Base-by-base conservation (phyloP, 1,284 basidiomycete genomes). In the Sanghuangporus baumii region DNA sequence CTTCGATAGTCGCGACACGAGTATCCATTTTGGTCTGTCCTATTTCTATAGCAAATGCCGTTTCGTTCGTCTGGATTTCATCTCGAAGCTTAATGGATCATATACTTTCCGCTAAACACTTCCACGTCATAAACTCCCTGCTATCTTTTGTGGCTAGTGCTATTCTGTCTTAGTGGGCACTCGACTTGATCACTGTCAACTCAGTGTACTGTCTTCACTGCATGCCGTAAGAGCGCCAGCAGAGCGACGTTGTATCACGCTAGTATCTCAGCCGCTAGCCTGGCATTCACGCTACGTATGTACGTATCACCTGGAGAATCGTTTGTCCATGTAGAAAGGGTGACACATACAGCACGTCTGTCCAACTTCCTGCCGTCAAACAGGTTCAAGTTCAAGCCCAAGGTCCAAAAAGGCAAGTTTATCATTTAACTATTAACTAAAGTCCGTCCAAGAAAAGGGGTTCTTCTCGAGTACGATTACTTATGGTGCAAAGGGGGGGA, bases 1-100 rank as follows among this genome's bases (percentile, higher is more conserved):
- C 59, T 61, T 55, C 63, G 59, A 60, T 67, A 55, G 50, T 46
- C 34, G 34, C 8, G 9, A 20, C 20, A 16, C 9, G 14, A 48
- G n/a, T 43, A 43, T 18, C 12, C 14, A 5, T 14, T 3, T 3
- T 23, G 16, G 6, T 48, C 47, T 48, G 47, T 16, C 23, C 23
- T 43, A 11, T 54, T 16, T 31, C 18, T 37, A 36, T 52, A 34
- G 23, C 47, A 52, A 3, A 50, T 18, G 9, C 4, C 47, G 23
- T 2, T 26, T 36, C 51, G 51, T 3, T 6, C n/a, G 6, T 14
- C 11, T 9, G 20, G 11, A 11, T 52, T 12, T 6, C n/a, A 52
- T 52, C 51, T 52, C 51, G 8, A 20, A 52, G 52, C 7, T 51
- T 31, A 8, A n/a, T 23, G 48, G n/a, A n/a, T n/a, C n/a, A n/a